Conservation (phyloP, 2,329 filamentous ascomycete genomes). For the Colletotrichum tofieldiae region DNA sequence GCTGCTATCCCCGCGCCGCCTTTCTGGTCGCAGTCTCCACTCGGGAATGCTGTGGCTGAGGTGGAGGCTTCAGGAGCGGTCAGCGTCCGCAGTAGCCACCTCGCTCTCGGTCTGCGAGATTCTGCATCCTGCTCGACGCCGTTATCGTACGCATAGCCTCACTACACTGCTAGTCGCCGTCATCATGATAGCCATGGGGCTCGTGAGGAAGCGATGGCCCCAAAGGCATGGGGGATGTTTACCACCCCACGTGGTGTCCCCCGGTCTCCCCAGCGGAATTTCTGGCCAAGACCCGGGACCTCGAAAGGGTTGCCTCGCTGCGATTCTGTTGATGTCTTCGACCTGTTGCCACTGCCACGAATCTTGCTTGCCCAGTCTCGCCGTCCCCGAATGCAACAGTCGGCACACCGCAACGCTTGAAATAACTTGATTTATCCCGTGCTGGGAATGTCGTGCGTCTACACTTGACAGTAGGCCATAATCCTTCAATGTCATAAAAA, state of each 20-base stretch:
- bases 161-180: background rate
- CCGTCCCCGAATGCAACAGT: background rate
- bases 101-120: background rate
- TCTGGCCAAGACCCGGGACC: background rate
- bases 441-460: constrained; percentile 40
- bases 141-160: constrained; percentile 16
- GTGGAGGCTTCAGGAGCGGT: constrained; percentile 1
- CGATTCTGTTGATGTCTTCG: background rate
- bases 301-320: background rate
- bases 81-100: background rate
- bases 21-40: constrained; percentile 19
- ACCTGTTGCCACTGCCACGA: background rate
- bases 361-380: background rate
- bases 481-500: constrained; percentile 41
- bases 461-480: constrained; percentile 37
- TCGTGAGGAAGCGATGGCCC: background rate
- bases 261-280: background rate
- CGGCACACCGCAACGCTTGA: background rate
- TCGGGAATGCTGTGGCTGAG: background rate
- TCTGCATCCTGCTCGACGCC: background rate
- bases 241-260: background rate
- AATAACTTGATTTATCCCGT: constrained; percentile 39
- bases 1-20: constrained; percentile 16
- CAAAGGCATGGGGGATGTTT: background rate
- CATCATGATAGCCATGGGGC: background rate